Evolutionary conservation across 257 asterid species (phyloP).

Genomic region (Nicotiana otophora): DNA sequence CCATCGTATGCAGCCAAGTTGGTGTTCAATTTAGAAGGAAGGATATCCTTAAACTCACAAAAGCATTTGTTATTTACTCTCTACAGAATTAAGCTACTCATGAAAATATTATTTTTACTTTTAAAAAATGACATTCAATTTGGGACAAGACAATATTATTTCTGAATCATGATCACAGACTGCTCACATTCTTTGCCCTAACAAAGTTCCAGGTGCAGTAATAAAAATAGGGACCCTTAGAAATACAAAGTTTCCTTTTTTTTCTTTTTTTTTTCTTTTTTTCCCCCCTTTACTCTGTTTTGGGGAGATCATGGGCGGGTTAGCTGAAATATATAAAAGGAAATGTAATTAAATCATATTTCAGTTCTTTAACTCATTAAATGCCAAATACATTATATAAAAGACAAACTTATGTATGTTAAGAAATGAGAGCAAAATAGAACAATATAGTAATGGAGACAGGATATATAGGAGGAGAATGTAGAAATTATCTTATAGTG

Average conservation of each 20-base stretch:
- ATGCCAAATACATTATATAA: no score
- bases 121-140: neutral
- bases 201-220: neutral
- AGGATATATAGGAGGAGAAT: no score
- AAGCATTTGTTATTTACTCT: neutral
- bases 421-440: no score
- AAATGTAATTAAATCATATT: neutral
- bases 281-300: neutral
- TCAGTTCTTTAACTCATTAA: neutral
- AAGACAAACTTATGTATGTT: no score
- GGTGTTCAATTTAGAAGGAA: no score
- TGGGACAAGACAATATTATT: neutral
- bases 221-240: no score
- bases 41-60: no score
- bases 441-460: no score
- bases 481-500: no score
- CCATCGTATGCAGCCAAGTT: no score
- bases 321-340: neutral
- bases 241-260: no score
- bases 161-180: neutral
- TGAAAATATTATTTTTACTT: neutral
- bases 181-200: neutral
- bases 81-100: neutral
- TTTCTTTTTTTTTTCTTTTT: no score
- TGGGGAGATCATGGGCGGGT: neutral